Evolutionary conservation across 2,329 filamentous ascomycete species (phyloP).

Genomic region (Cladosporium sp.): DNA sequence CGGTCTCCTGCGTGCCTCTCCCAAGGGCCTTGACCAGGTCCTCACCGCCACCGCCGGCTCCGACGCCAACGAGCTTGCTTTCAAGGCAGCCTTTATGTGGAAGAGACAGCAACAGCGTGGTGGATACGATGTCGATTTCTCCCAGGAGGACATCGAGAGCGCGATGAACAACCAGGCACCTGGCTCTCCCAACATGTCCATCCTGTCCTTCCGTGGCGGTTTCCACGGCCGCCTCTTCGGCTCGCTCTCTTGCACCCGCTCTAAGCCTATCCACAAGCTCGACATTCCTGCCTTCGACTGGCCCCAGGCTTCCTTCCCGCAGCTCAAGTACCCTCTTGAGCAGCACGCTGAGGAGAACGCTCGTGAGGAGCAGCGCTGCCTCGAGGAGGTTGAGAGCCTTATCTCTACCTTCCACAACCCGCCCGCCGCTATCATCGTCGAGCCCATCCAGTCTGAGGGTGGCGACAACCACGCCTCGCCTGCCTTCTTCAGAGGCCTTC

Average conservation of each 20-base stretch:
- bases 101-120: conserved; percentile 76
- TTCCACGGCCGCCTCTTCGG: conserved; percentile 93
- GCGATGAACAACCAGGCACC: conserved; percentile 79
- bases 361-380: conserved; percentile 72
- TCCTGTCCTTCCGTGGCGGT: conserved; percentile 80
- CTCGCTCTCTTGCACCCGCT: conserved; percentile 80
- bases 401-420: conserved; percentile 75
- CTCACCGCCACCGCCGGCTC: conserved; percentile 87
- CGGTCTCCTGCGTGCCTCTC: conserved; percentile 76
- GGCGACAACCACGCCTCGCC: conserved; percentile 92
- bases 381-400: conserved; percentile 77
- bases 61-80: conserved; percentile 90
- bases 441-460: conserved; percentile 90
- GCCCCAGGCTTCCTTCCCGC: conserved; percentile 84
- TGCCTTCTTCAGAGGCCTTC: conserved; percentile 79
- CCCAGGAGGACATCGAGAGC: conserved; percentile 66
- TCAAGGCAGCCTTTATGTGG: conserved; percentile 96
- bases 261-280: conserved; percentile 90
- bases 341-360: conserved; percentile 75
- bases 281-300: conserved; percentile 94
- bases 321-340: conserved; percentile 81
- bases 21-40: conserved; percentile 79
- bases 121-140: conserved; percentile 73
- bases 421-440: conserved; percentile 76
- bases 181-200: conserved; percentile 73